Evolutionary conservation across 2,329 filamentous ascomycete genomes (phyloP), one percentile per base, ranked within the genome.

Genomic region (Neonectria magnoliae): DNA sequence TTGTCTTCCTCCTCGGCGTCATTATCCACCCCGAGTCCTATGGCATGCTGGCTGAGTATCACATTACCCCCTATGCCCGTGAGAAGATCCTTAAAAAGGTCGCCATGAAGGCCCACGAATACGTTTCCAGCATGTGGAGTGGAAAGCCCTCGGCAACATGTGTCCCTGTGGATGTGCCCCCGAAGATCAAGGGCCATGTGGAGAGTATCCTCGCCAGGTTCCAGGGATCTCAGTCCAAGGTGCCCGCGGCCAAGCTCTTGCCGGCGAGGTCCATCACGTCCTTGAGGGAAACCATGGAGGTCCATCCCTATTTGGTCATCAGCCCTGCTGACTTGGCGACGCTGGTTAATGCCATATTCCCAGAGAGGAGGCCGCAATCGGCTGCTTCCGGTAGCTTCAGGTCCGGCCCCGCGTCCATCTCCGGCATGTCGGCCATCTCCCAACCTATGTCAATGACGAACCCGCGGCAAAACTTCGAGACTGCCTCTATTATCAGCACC

Each of bases 61-160:
- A 97, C 80, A 93, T 98, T 73, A 94, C 92, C 54, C 93, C 97
- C 71, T 93, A 95, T 79, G 94, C 93, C 45, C 89, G 96, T 47
- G 92, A 97, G 74, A 94, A 90, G 78, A 91, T 92, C 61, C 81
- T 92, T 60, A 90, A 90, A 73, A 91, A 95, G 76, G 91, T 98
- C 61, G 93, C 92, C 60, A 89, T 92, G 76, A 89, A 91, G 67
- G 91, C 93, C 54, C 91, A 94, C 75, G 90, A 92, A 73, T 87
- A 93, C 68, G 93, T 95, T 13, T 88, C 92, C 64, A 92, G 94
- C 73, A 90, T 93, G 80, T 90, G 90, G 88, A 93, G 85, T 73
- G 88, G 82, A 73, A 87, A 91, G 73, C 78, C 78, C n/a, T 87
- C 88, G 11, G 85, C 87, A 14, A 87, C 89, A 4, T 79, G 77